Evolutionary conservation across 148 eudicot species (phyloP).

Genomic region (Camellia japonica): DNA sequence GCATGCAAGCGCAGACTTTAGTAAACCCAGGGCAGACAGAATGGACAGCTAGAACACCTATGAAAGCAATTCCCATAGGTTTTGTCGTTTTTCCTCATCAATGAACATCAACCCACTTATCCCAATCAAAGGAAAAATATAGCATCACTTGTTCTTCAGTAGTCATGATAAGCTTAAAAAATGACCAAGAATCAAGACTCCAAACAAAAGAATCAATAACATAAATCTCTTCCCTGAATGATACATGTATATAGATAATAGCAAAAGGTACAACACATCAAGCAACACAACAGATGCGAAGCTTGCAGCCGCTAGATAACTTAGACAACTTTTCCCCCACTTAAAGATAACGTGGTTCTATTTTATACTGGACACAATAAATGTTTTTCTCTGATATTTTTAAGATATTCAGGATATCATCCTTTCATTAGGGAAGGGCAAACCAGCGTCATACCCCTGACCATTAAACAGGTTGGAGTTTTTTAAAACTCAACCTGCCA

Average conservation of each 20-base stretch:
- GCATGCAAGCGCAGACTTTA: background rate
- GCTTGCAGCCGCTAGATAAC: conserved; percentile 3
- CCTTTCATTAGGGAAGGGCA: background rate
- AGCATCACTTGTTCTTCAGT: background rate
- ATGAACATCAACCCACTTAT: background rate
- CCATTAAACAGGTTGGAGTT: background rate
- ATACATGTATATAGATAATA: background rate
- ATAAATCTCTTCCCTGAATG: background rate
- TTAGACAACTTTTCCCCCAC: background rate
- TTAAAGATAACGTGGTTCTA: background rate
- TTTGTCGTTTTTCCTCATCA: background rate
- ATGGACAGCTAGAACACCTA: background rate
- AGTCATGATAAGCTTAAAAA: background rate
- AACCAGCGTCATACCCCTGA: background rate
- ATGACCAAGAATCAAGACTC: conserved; percentile 2
- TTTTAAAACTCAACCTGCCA: background rate
- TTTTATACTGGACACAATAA: background rate
- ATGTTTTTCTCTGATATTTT: background rate
- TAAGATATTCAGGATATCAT: background rate
- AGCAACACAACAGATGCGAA: background rate
- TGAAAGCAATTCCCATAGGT: background rate
- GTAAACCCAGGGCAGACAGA: background rate
- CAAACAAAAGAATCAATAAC: background rate
- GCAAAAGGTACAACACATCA: background rate
- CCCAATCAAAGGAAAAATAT: background rate